Base-by-base conservation (phyloP, 1,284 basidiomycete species). In the Leccinum ponderosum region DNA sequence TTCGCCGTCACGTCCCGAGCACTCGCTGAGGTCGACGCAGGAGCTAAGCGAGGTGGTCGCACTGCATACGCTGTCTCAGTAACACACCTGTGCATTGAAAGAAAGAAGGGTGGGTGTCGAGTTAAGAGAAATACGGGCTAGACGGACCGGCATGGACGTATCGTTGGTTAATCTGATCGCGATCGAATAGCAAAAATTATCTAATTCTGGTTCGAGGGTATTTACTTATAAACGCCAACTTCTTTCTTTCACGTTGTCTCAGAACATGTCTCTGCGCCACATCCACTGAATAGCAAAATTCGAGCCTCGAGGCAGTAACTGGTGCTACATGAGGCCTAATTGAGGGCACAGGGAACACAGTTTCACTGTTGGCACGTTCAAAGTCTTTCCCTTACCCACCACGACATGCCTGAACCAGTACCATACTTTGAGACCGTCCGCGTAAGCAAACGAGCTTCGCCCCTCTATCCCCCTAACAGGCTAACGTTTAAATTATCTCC, bases 351-450 rank as follows among this genome's bases (percentile, higher is more conserved):
- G 47, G 47, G 47, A 14, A 22, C 47, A 7, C 47, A 48, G 12
- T 22, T 48, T 48, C 47, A 14, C 20, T 48, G 20, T 47, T 22
- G 20, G 33, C 55, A 55, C 56, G 20, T 57, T 53, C 52, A 42
- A 31, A 53, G 25, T 57, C 52, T 47, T 52, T 65, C 52, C 12
- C 52, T 65, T 53, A 56, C 50, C 27, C 58, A 61, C 62, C 39
- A 62, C 22, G 53, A 22, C 15, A 75, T 73, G 73, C 63, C 67
- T 58, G 57, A 68, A 58, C 62, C 15, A 15, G 35, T 27, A 53
- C 93, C 93, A 22, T 90, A 93, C 76, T 94, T 94, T 71, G 90
- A 94, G 75, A 90, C 89, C 9, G 87, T 93, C 64, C 89, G 87
- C 76, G 93, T 85, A 67, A 62, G 68, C 70, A 48, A 25, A 61